Percentiles rank a stretch among this genome's conserved stretches.
Evolutionary conservation across 148 eudicot genomes (phyloP).

Genomic region (Rhododendron griersonianum): DNA sequence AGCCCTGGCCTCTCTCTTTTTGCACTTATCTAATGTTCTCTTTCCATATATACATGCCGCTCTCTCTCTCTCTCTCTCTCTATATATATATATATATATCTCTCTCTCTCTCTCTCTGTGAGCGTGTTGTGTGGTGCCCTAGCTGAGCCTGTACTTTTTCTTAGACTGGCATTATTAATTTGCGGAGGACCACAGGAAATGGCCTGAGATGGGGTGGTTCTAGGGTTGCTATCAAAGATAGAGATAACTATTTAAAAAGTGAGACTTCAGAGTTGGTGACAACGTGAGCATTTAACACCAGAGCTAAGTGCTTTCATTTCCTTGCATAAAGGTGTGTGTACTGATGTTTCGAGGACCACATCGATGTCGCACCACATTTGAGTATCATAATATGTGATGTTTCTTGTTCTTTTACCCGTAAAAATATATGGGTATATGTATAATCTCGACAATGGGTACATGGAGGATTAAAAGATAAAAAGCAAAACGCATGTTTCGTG

Average conservation of each 20-base stretch:
- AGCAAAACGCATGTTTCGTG: neutral
- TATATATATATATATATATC: neutral
- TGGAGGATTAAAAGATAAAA: neutral
- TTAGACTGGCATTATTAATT: neutral
- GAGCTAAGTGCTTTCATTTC: conserved; percentile 11
- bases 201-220: conserved; percentile 10
- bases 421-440: too few species aligned
- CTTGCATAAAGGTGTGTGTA: neutral
- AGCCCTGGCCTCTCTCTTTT: neutral
- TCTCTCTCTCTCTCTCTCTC: conserved; percentile 22
- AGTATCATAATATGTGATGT: neutral
- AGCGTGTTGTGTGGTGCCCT: neutral
- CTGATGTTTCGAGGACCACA: neutral
- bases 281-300: neutral
- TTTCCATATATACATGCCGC: conserved; percentile 18
- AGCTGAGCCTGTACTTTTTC: neutral
- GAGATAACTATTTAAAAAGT: conserved; percentile 2
- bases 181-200: conserved; percentile 12
- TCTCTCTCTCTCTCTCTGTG: neutral
- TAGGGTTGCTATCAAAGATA: conserved; percentile 9
- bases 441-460: too few species aligned
- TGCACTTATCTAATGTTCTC: neutral
- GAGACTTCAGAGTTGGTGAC: neutral
- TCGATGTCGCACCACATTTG: neutral
- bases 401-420: too few species aligned